phyloP scores from a whole-genome alignment of 2,329 filamentous ascomycete genomes.

The Colletotrichum gigasporum region DNA sequence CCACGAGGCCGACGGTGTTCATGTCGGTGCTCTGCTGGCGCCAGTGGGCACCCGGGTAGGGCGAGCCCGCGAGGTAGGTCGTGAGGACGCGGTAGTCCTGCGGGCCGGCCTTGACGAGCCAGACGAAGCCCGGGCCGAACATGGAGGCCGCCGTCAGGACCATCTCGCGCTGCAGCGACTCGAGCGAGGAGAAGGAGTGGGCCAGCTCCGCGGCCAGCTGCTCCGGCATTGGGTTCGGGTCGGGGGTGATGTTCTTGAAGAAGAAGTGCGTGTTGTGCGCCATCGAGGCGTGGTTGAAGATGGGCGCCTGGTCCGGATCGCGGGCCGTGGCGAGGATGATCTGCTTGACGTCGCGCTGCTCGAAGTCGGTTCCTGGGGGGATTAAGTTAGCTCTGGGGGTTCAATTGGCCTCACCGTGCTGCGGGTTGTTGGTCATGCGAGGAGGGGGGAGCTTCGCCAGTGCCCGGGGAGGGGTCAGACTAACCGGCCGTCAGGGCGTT shows the following conservation, averaged over 20 bases:
- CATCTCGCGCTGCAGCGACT: constrained; percentile 84
- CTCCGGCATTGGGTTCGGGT: constrained; percentile 62
- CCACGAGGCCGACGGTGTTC: constrained; percentile 65
- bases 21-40: constrained; percentile 76
- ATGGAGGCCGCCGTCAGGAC: constrained; percentile 84
- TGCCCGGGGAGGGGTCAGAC: too few species aligned
- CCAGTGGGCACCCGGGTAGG: constrained; percentile 86
- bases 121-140: constrained; percentile 98
- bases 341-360: constrained; percentile 68
- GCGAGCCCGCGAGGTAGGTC: constrained; percentile 92
- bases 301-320: constrained; percentile 77
- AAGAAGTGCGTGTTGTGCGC: constrained; percentile 91
- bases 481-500: constrained; percentile 79
- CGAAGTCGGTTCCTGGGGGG: constrained; percentile 68
- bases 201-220: constrained; percentile 68
- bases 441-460: too few species aligned
- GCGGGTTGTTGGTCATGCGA: neutral
- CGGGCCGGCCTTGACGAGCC: constrained; percentile 76
- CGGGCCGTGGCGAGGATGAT: constrained; percentile 82
- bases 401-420: neutral
- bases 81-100: constrained; percentile 74
- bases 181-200: constrained; percentile 80
- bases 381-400: neutral
- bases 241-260: constrained; percentile 66
- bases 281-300: constrained; percentile 98